These are phyloP conservation scores for Dictyostelium firmibasis DNA, from an alignment of 78 protist genomes.

Conservation along the genomic window DNA sequence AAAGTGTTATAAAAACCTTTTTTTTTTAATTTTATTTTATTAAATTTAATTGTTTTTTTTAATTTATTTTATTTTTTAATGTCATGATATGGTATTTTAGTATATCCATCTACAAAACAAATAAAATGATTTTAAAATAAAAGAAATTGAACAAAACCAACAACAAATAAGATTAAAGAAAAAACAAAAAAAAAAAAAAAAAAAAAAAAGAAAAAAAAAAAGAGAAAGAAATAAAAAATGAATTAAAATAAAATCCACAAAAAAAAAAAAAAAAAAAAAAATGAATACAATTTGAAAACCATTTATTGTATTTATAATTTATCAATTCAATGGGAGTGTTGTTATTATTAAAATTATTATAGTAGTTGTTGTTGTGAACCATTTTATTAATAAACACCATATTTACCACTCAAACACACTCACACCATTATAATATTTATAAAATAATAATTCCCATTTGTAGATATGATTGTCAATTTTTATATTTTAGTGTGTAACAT, in stretches of 20 bases:
- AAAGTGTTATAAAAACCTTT: neutral
- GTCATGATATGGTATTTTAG: neutral
- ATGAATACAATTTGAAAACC: neutral
- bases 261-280: no score
- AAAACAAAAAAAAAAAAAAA: no score
- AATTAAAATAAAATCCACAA: neutral
- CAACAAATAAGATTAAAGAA: neutral
- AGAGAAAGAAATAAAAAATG: no score
- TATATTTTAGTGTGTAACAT: neutral
- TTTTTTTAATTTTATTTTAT: no score
- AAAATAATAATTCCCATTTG: neutral
- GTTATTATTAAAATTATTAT: no score
- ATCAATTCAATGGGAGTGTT: neutral
- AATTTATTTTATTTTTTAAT: no score
- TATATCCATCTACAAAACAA: neutral
- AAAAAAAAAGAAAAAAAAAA: no score
- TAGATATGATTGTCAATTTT: neutral
- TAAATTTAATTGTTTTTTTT: no score
- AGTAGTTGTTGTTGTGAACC: neutral
- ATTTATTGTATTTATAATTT: neutral
- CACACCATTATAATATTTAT: neutral
- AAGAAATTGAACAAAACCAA: no score
- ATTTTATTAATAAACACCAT: neutral
- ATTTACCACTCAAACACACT: neutral
- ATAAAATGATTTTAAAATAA: no score